Evolutionary conservation across 805 yeast species (phyloP), one percentile per base, ranked within the genome.

Genomic region (Hanseniaspora thailandica): DNA sequence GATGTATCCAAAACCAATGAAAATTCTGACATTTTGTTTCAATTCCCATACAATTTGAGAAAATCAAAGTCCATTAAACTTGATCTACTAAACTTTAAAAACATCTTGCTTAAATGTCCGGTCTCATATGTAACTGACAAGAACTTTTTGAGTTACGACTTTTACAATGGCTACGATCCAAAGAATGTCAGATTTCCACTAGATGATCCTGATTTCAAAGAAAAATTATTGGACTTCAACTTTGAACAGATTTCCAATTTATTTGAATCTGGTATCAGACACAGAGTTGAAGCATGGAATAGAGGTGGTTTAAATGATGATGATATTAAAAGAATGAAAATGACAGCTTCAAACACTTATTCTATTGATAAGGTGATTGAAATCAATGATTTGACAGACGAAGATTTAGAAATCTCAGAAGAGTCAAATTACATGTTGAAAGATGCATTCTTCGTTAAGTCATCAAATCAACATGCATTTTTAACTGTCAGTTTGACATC

Each of bases 261-360:
- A 49, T 60, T 65, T 22, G 59, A 58, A 17, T 40, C 55, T 1
- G 19, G 43, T 1, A 34, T 65, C 8, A 45, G 52, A 12, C 49
- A 56, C 13, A 61, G 62, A 30, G 33, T 59, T 25, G 57, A 38
- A 22, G 58, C 59, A 2, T 63, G 63, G 62, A 57, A 58, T 30
- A 57, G 55, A 25, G 46, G 44, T 34, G 61, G 61, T 0, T 62
- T 61, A 40, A 60, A 60, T 47, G 67, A 63, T 45, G 62, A 63
- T 45, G 67, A 63, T 47, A 58, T 65, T 15, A 61, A 60, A 48
- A 57, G 62, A 46, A 61, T 63, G 66, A 63, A 60, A 50, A 58
- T 57, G 45, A 26, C 28, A 31, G 59, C 56, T 4, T 55, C 54
- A 19, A 56, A 55, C 52, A 52, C 46, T 33, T 51, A 8, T 22